These are phyloP conservation scores for Phalaenopsis hybrid DNA, from an alignment of 116 monocot genomes.

Conservation along the genomic window DNA sequence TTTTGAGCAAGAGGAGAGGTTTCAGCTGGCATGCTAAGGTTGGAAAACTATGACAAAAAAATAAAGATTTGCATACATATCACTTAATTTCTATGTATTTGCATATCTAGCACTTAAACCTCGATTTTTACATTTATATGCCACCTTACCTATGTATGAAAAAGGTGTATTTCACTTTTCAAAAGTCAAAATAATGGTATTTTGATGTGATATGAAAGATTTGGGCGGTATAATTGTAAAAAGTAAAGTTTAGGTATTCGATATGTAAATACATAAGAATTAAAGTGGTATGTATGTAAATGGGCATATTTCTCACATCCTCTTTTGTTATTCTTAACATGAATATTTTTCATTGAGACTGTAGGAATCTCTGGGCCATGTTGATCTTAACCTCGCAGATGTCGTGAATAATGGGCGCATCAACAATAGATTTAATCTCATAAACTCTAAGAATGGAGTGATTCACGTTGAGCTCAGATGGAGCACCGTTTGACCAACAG, in stretches of 20 bases:
- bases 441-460: constrained; percentile 69
- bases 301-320: not conserved
- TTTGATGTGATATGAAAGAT: no score
- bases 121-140: no score
- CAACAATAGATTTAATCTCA: constrained; percentile 65
- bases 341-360: not conserved
- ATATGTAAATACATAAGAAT: no score
- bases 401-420: constrained; percentile 75
- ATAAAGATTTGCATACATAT: no score
- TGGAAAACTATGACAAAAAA: not conserved
- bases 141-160: no score
- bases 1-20: constrained; percentile 53
- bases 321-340: not conserved
- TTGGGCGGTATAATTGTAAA: no score
- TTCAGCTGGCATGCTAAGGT: constrained; percentile 49
- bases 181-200: no score
- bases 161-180: no score
- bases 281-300: no score
- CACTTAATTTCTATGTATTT: no score
- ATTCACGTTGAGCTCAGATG: constrained; percentile 69
- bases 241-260: no score
- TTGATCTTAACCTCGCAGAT: constrained; percentile 62
- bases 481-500: constrained; percentile 35
- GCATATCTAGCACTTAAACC: no score
- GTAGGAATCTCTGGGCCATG: constrained; percentile 71